Conservation (phyloP, 495 filamentous ascomycete genomes). For the Neurospora sp. region DNA sequence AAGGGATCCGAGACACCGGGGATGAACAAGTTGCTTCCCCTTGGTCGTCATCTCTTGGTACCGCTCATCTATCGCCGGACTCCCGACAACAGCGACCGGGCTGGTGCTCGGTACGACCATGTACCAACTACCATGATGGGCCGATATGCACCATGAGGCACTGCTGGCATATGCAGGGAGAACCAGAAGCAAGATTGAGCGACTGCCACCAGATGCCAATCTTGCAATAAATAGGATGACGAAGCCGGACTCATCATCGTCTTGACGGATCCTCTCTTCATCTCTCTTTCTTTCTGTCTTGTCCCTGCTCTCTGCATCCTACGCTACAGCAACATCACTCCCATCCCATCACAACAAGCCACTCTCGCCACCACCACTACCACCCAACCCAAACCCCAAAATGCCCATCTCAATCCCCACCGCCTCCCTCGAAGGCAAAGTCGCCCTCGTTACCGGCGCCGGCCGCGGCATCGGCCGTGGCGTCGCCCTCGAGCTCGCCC, state of each 20-base stretch:
- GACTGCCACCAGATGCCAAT: not conserved
- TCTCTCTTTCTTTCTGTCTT: not conserved
- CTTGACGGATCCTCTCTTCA: not conserved
- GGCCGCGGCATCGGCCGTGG: conserved; percentile 65
- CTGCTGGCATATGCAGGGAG: not conserved
- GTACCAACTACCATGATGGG: not conserved
- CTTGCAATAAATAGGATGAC: not conserved
- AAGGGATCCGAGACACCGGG: not conserved
- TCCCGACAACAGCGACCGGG: not conserved
- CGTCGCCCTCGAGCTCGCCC: conserved; percentile 67
- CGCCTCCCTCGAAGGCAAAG: conserved; percentile 49
- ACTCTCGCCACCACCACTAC: not conserved
- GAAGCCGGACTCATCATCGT: not conserved
- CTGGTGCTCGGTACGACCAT: not conserved
- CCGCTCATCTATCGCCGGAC: not conserved
- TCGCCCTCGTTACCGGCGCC: conserved; percentile 64
- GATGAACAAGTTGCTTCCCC: not conserved
- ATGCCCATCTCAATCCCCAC: conserved; percentile 27
- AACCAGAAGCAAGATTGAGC: not conserved
- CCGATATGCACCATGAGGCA: not conserved
- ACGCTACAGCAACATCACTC: not conserved
- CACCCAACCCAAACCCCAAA: not conserved
- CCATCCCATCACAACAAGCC: not conserved
- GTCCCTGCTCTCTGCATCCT: not conserved
- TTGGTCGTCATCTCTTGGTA: not conserved